Base-by-base conservation (phyloP, 2,329 filamentous ascomycete genomes). In the Fusarium mundagurra region DNA sequence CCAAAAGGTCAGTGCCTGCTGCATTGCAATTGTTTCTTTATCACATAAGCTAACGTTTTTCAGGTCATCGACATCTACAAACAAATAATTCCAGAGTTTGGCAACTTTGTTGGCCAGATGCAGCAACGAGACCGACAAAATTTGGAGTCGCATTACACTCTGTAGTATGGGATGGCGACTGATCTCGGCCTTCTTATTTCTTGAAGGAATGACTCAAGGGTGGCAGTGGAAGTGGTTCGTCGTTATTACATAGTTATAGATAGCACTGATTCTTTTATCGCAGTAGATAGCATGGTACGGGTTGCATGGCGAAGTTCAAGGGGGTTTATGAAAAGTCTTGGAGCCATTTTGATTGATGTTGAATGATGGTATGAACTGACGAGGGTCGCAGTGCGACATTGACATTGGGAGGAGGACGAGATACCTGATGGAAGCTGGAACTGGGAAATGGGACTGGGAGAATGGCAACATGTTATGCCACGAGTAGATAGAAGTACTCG, bases 1-100 rank as follows among this genome's bases (percentile, higher is more conserved):
- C 83, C 91, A 94, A 80, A 90, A 92, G 83, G 94, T 96, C 82
- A 85, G 90, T 82, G 43, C 58, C 51, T 29, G 12, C 31, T 22
- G 5, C 5, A 20, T 41, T 17, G 4, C 5, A 31, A 8, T 13
- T 24, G 18, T n/a, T 27, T 17, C 3, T 41, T 8, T 4, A 3
- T 31, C 29, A 13, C 22, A 7, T 39, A 27, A 17, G 27, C 61
- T 65, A 51, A 64, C 16, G 34, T 57, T 67, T 29, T 22, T 11
- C 22, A 90, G 89, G 84, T 87, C 24, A 81, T 91, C 71, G 84
- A 84, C 64, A 83, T 86, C 36, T 91, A 91, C 80, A 87, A 87
- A 64, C 86, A 88, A 73, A 86, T 91, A 71, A 91, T 91, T 60
- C 88, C 89, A 20, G 86, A 89, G 65, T 91, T 91, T 74, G 81